Evolutionary conservation across 1,284 basidiomycete species (phyloP).

Genomic region (Amylostereum areolatum): DNA sequence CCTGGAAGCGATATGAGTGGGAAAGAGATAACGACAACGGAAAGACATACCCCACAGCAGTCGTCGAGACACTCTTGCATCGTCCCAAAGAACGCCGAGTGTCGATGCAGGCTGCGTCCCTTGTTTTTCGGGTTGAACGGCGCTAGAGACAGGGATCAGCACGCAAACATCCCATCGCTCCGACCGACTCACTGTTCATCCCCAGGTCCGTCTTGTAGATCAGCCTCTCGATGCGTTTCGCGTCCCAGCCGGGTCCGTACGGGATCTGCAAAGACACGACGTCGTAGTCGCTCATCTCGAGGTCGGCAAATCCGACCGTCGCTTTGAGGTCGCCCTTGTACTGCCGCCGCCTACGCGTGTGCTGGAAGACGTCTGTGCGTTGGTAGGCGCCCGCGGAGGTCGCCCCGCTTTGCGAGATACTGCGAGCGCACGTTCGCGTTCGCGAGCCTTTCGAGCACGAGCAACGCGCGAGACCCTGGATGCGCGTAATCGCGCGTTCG

Average conservation of each 20-base stretch:
- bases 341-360: no score
- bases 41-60: no score
- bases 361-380: no score
- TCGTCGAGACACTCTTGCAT: no score
- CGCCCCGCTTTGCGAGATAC: constrained; percentile 40
- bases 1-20: no score
- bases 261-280: constrained; percentile 52
- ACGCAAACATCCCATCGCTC: no score
- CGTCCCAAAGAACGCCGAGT: no score
- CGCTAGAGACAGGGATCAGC: no score
- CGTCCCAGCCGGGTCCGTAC: constrained; percentile 58
- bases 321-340: constrained; percentile 50
- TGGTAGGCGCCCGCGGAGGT: constrained; percentile 37
- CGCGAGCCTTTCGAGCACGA: constrained; percentile 50
- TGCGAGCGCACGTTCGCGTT: constrained; percentile 33
- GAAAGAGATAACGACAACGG: no score
- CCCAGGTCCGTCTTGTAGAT: constrained; percentile 50
- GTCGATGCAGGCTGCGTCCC: no score
- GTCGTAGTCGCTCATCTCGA: constrained; percentile 58
- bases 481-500: constrained; percentile 47
- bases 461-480: constrained; percentile 51
- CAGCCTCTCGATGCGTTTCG: constrained; percentile 49
- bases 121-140: no score
- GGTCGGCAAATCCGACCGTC: constrained; percentile 30
- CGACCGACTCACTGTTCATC: constrained; percentile 46